A percentile compares a stretch with the other conserved stretches of the same genome.
Conservation (phyloP, 2,329 filamentous ascomycete genomes). For the Aspergillus tamarii region DNA sequence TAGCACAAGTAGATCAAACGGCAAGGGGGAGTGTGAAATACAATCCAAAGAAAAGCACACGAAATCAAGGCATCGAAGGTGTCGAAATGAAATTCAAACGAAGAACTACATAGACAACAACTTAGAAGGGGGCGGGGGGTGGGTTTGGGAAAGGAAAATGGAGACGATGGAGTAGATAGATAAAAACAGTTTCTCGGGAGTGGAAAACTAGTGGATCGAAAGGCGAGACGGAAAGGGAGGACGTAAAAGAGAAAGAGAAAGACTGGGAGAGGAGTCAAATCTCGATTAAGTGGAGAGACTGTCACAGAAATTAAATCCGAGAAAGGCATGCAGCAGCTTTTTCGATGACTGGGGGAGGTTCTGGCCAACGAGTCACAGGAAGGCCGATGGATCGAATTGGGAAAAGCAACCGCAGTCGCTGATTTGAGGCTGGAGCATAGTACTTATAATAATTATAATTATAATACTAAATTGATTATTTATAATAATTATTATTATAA, state of each 20-base stretch:
- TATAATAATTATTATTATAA: neutral
- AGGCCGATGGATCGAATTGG: slow-evolving; percentile 22
- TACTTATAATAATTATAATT: slow-evolving; percentile 8
- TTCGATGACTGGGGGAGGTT: slow-evolving; percentile 16
- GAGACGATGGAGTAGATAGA: slow-evolving; percentile 9
- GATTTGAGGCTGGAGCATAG: slow-evolving; percentile 21
- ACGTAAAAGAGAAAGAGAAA: slow-evolving; percentile 17
- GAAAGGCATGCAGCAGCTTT: slow-evolving; percentile 19
- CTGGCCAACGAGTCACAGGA: slow-evolving; percentile 19
- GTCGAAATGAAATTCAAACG: slow-evolving; percentile 1
- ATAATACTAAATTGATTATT: slow-evolving; percentile 1
- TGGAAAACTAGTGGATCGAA: slow-evolving; percentile 12
- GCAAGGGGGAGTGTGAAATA: neutral
- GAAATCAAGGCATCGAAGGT: neutral
- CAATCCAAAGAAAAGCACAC: neutral
- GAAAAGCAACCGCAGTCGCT: slow-evolving; percentile 13
- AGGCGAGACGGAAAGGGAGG: slow-evolving; percentile 11
- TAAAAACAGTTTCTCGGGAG: slow-evolving; percentile 11
- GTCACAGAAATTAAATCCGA: slow-evolving; percentile 25
- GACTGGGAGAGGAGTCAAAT: slow-evolving; percentile 10
- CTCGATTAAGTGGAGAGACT: slow-evolving; percentile 21
- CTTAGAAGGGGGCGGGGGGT: neutral
- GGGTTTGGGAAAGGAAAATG: slow-evolving; percentile 9
- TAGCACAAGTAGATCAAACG: neutral
- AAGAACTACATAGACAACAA: neutral